Percentiles rank a stretch among this genome's conserved stretches.
These are phyloP conservation scores for Phyllosticta ampelicida DNA, from an alignment of 2,329 filamentous ascomycete species.

Conservation along the genomic window DNA sequence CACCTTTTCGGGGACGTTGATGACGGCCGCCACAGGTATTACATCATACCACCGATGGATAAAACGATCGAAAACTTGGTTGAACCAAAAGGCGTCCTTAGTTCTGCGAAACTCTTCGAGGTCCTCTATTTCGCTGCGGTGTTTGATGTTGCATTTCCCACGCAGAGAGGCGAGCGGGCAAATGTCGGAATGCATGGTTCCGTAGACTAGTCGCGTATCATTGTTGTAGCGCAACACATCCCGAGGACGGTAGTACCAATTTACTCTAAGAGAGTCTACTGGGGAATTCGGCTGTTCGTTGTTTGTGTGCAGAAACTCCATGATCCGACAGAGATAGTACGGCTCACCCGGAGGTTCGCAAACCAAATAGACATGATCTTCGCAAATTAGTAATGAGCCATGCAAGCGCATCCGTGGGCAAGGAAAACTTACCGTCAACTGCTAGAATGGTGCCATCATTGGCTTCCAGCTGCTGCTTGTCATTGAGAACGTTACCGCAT, in stretches of 20 bases:
- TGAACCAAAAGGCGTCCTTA: conserved; percentile 89
- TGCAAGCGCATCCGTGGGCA: neutral
- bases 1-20: conserved; percentile 90
- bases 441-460: conserved; percentile 81
- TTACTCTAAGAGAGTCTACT: conserved; percentile 81
- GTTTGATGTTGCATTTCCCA: conserved; percentile 83
- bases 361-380: conserved; percentile 86
- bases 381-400: conserved; percentile 32
- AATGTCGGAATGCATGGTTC: conserved; percentile 97
- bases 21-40: conserved; percentile 80
- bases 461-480: conserved; percentile 65
- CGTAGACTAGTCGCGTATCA: conserved; percentile 85
- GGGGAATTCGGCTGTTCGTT: conserved; percentile 54
- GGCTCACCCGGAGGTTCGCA: conserved; percentile 96
- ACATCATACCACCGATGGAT: conserved; percentile 98
- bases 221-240: conserved; percentile 88
- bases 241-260: conserved; percentile 96
- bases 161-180: conserved; percentile 86
- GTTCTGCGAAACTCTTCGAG: conserved; percentile 75
- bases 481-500: conserved; percentile 42
- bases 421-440: conserved; percentile 66
- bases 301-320: conserved; percentile 87
- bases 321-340: conserved; percentile 94
- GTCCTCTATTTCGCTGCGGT: conserved; percentile 74
- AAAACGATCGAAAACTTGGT: conserved; percentile 95